Evolutionary conservation across 768 basidiomycete species (phyloP).

Genomic region (Candolleomyces efflorescens): DNA sequence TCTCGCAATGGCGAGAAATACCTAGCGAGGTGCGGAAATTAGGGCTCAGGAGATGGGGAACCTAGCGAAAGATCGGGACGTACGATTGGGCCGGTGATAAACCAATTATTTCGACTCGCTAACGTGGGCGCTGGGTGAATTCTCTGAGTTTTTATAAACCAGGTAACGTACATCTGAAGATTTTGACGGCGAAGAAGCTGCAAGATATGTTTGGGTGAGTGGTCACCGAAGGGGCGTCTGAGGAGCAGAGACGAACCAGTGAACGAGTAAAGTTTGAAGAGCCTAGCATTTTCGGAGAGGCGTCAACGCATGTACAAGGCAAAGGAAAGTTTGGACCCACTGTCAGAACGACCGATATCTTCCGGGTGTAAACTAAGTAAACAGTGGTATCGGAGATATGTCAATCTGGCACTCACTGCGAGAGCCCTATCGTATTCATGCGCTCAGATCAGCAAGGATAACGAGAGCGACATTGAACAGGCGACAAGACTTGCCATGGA

Average conservation of each 20-base stretch:
- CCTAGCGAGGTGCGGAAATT: not conserved
- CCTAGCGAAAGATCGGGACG: not conserved
- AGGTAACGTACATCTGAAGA: constrained; percentile 8
- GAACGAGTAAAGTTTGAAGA: constrained; percentile 45
- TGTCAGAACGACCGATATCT: constrained; percentile 34
- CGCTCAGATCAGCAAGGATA: no score
- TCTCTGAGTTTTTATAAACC: not conserved
- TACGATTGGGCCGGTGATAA: constrained; percentile 22
- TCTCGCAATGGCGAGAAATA: constrained; percentile 1
- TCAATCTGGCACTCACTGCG: constrained; percentile 24
- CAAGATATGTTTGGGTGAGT: not conserved
- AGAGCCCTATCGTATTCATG: constrained; percentile 25
- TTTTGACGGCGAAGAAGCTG: constrained; percentile 17
- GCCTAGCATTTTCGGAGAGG: constrained; percentile 23
- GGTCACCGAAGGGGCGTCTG: constrained; percentile 23
- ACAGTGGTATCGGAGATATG: no score
- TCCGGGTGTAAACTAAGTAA: no score
- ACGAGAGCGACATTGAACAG: not conserved
- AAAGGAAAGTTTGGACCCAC: constrained; percentile 15
- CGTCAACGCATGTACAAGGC: no score
- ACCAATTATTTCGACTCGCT: constrained; percentile 33
- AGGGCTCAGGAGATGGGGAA: not conserved
- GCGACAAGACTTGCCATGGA: constrained; percentile 31
- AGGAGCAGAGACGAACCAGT: constrained; percentile 32
- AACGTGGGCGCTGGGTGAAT: constrained; percentile 20